A percentile compares a stretch with the other conserved stretches of the same genome.
These are phyloP conservation scores for Amylostereum chailletii DNA, from an alignment of 1,284 basidiomycete genomes.

Conservation along the genomic window DNA sequence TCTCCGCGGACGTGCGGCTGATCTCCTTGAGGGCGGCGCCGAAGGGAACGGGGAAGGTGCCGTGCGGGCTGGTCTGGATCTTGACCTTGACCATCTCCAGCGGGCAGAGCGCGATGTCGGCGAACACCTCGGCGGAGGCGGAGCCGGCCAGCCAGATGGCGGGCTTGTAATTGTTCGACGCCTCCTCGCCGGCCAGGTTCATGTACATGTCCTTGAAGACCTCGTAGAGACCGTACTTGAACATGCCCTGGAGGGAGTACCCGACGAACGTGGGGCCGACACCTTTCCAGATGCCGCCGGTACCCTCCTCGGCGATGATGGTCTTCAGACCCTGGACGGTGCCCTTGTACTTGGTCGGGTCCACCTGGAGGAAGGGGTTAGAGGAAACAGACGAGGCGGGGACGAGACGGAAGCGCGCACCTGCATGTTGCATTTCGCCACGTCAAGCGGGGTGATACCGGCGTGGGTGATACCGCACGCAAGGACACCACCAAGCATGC, in stretches of 20 bases:
- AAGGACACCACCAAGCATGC: constrained; percentile 84
- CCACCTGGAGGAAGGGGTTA: constrained; percentile 41
- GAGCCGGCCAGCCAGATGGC: constrained; percentile 93
- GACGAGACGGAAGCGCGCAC: constrained; percentile 33
- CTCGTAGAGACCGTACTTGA: constrained; percentile 97
- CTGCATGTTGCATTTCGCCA: constrained; percentile 98
- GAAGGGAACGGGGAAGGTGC: constrained; percentile 69
- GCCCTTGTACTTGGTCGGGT: constrained; percentile 70
- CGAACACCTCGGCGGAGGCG: constrained; percentile 91
- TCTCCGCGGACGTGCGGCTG: constrained; percentile 52
- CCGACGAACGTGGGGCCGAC: constrained; percentile 88
- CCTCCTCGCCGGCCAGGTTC: constrained; percentile 81
- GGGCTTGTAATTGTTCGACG: constrained; percentile 82
- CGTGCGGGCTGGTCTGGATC: constrained; percentile 67
- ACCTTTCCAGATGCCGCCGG: constrained; percentile 87
- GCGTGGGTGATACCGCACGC: constrained; percentile 94
- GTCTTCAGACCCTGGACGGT: constrained; percentile 67
- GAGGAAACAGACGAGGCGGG: constrained; percentile 1
- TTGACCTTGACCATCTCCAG: constrained; percentile 83
- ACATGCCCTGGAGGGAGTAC: constrained; percentile 93
- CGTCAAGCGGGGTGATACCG: constrained; percentile 88
- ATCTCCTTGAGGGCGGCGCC: constrained; percentile 63
- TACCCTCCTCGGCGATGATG: constrained; percentile 78
- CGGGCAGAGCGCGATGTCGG: constrained; percentile 82
- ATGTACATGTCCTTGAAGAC: constrained; percentile 90